Percentiles rank a stretch among this genome's conserved stretches.
These are phyloP conservation scores for Micractinium conductrix DNA, from an alignment of 139 green algal genomes.

Conservation along the genomic window DNA sequence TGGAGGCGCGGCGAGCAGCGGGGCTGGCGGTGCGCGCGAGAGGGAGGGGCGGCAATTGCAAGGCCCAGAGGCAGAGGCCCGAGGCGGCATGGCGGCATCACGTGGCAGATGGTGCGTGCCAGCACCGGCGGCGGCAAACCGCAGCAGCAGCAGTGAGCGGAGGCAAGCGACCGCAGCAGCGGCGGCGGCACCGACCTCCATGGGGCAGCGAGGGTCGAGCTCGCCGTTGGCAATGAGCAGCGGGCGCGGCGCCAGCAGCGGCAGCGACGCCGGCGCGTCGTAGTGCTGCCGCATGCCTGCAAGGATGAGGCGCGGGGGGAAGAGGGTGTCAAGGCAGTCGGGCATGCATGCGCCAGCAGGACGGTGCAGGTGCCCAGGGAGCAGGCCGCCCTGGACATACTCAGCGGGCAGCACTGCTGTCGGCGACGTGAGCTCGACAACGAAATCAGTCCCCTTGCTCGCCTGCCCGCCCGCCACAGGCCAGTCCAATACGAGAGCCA, in stretches of 20 bases:
- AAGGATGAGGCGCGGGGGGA: too few relatives aligned
- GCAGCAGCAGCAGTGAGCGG: too few relatives aligned
- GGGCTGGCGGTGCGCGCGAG: background rate
- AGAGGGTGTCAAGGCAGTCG: too few relatives aligned
- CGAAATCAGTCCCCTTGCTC: too few relatives aligned
- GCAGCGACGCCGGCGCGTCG: constrained; percentile 59
- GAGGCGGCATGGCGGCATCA: background rate
- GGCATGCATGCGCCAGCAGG: background rate
- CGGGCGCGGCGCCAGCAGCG: constrained; percentile 59
- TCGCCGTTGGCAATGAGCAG: constrained; percentile 63
- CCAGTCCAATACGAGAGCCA: too few relatives aligned
- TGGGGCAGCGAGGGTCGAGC: constrained; percentile 58
- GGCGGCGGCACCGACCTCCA: constrained; percentile 15
- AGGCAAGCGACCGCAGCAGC: too few relatives aligned
- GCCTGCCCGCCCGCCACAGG: too few relatives aligned
- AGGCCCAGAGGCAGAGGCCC: background rate
- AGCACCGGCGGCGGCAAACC: background rate
- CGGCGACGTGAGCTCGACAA: too few relatives aligned
- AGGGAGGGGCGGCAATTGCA: background rate
- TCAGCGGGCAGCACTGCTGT: background rate
- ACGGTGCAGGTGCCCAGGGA: background rate
- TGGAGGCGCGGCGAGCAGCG: background rate
- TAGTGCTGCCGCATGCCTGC: constrained; percentile 50
- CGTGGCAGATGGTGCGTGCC: background rate
- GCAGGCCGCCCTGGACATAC: background rate